Evolutionary conservation across 176 grass and related monocot genomes (phyloP).

Genomic region (Raddia guianensis): DNA sequence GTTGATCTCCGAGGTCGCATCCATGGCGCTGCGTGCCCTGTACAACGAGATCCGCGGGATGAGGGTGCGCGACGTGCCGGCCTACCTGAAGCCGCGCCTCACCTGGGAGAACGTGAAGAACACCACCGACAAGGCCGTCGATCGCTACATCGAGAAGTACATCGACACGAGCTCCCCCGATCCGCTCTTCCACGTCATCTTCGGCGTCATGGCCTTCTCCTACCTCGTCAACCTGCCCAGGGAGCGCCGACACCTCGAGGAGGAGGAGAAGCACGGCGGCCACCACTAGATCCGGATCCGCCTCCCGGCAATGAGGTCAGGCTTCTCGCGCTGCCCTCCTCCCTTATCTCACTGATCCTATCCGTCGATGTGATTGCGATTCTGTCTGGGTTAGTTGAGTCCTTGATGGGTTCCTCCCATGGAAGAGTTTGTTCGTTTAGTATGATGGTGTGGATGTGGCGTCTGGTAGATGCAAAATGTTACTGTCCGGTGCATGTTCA

Average conservation of each 20-base stretch:
- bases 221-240: conserved; percentile 73
- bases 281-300: conserved; percentile 49
- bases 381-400: not conserved
- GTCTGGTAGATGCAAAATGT: conserved; percentile 15
- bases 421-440: not conserved
- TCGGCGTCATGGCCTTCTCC: conserved; percentile 80
- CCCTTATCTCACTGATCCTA: not conserved
- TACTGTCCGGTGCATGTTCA: not conserved
- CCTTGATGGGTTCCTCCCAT: not conserved
- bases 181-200: conserved; percentile 76
- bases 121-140: conserved; percentile 67
- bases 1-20: not conserved
- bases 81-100: conserved; percentile 66
- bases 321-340: not conserved
- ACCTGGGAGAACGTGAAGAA: conserved; percentile 82
- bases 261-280: conserved; percentile 68
- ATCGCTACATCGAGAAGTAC: conserved; percentile 98
- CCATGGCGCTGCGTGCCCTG: conserved; percentile 78
- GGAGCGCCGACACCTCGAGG: conserved; percentile 79
- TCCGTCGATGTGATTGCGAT: not conserved
- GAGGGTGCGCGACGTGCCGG: conserved; percentile 79
- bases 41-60: conserved; percentile 74
- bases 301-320: conserved; percentile 8
- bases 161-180: conserved; percentile 74
- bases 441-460: not conserved